Base-by-base conservation (phyloP, 1,284 basidiomycete genomes). In the Puccinia horiana region DNA sequence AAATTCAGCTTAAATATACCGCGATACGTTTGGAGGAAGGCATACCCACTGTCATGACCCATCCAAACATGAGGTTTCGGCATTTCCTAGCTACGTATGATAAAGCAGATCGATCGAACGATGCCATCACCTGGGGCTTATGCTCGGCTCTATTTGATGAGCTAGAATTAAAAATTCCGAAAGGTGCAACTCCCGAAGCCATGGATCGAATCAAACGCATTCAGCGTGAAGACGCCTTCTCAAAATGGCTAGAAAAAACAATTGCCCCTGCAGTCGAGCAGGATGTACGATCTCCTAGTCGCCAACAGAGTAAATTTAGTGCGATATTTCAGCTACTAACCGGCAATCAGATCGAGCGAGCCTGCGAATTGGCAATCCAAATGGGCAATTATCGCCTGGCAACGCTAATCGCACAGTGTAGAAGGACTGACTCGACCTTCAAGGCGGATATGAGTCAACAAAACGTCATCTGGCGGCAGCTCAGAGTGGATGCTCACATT, bases 111-210 rank as follows among this genome's bases (percentile, higher is more conserved):
- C 89, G 90, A 23, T 91, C 93, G 0, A 91, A 91, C 84, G 92
- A 94, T 85, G 92, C 94, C 0, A 90, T 90, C 18, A 87, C 98
- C 37, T 98, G 96, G 89, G 91, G 93, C 35, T 90, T 99, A 0
- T 95, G 94, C 8, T 90, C 91, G n/a, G 94, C 94, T 0, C 89
- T 99, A 0, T 99, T 98, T 86, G 97, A 99, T 87, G 89, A 90
- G 84, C 88, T 91, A 79, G 90, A 91, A 42, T 89, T 96, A 47
- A 89, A 91, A 61, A 88, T 94, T n/a, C 90, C 90, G 12, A 88
- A 89, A 1, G 89, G 91, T 42, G 86, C 87, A 2, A 89, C 91
- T 0, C 88, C 89, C 0, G 90, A 92, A 78, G 88, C 92, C 47
- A 88, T 90, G 29, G 90, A 91, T 83, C 90, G 91, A 18, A 88